Conservation (phyloP, 306 rosid species). For the Lathyrus aphaca region DNA sequence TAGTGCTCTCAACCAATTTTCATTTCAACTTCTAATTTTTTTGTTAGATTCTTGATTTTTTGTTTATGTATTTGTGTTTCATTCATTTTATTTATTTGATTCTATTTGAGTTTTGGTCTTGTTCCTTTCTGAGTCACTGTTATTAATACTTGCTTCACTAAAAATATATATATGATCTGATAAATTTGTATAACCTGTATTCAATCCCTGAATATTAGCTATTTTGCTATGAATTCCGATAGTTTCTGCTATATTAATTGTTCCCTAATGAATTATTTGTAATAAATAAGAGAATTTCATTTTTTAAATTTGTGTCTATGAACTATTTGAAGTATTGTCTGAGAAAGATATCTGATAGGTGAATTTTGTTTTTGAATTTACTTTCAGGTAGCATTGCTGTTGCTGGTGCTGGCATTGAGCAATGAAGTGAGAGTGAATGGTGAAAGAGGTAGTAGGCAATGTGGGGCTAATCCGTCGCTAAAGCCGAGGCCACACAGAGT, state of each 20-base stretch:
- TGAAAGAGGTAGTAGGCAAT: conserved; percentile 54
- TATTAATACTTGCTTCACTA: conserved; percentile 1
- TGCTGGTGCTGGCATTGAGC: conserved; percentile 78
- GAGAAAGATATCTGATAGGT: not conserved
- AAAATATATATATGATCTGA: conserved; percentile 31
- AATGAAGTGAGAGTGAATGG: conserved; percentile 58
- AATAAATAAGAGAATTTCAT: not conserved
- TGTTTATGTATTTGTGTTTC: conserved; percentile 1
- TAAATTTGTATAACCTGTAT: conserved; percentile 1
- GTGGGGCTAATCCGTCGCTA: conserved; percentile 51
- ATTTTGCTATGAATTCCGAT: not conserved
- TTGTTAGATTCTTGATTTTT: conserved; percentile 21
- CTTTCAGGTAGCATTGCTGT: conserved; percentile 73
- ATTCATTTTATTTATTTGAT: conserved; percentile 12
- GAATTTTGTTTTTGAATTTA: not conserved
- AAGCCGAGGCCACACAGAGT: conserved; percentile 92
- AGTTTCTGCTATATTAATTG: not conserved
- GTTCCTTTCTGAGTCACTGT: not conserved
- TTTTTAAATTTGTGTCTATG: not conserved
- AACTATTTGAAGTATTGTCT: not conserved
- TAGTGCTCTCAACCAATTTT: conserved; percentile 18
- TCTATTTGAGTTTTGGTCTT: conserved; percentile 30
- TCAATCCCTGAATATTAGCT: not conserved
- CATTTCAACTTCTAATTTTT: conserved; percentile 22
- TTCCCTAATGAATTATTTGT: conserved; percentile 10